Conservation (phyloP, 169 alveolate genomes). For the Besnoitia besnoiti region DNA sequence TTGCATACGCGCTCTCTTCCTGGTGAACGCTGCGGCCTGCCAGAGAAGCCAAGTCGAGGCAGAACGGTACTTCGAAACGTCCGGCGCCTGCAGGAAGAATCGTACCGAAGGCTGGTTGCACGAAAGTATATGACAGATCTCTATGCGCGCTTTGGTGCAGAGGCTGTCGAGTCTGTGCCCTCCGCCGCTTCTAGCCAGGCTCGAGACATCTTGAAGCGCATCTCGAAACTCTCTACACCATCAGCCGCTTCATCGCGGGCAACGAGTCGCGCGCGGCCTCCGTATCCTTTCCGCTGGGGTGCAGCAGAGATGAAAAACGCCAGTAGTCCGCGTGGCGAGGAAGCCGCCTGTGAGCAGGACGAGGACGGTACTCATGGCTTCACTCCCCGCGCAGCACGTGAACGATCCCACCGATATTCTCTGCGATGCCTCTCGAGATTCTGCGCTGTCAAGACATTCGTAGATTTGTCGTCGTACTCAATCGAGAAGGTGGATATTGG, state of each 20-base stretch:
- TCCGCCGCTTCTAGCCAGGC: no score
- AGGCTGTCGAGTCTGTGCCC: background rate
- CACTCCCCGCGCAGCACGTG: background rate
- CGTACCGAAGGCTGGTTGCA: background rate
- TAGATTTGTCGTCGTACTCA: background rate
- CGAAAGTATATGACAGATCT: background rate
- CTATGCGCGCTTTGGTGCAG: background rate
- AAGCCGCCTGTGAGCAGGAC: background rate
- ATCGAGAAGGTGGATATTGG: background rate
- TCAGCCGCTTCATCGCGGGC: background rate
- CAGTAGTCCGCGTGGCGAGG: background rate
- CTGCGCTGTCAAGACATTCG: background rate
- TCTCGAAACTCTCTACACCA: no score
- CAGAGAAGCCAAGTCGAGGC: no score
- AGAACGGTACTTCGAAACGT: no score
- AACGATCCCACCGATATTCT: background rate
- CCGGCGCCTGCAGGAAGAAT: no score
- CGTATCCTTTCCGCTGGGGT: no score
- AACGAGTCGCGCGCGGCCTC: background rate
- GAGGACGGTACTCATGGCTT: background rate
- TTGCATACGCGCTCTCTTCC: no score
- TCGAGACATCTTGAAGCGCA: no score
- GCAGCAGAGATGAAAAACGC: background rate
- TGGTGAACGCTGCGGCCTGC: no score
- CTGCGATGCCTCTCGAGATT: background rate